Base-by-base conservation (phyloP, 108 stramenopile species). In the Pseudonitzschia delicatissima region DNA sequence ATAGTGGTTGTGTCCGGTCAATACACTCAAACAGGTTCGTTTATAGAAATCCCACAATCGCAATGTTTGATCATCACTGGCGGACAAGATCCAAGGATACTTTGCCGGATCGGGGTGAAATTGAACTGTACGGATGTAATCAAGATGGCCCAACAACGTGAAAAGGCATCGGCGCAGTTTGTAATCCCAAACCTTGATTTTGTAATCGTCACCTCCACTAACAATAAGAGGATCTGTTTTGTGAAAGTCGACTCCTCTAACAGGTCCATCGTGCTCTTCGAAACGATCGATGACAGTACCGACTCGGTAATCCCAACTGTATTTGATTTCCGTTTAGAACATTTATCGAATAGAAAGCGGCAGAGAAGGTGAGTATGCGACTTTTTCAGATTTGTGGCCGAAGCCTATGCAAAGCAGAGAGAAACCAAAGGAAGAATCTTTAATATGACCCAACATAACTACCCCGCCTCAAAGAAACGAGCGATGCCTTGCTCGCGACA, bases 1-100 rank as follows among this genome's bases (percentile, higher is more conserved):
- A 77, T 99, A 99, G 83, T 99, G 99, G 66, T 99, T 99, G 85
- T 99, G 99, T 11, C 99, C 99, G 4, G 99, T 98, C 67, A 99
- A 73, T 7, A 99, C 98, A 50, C 90, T 89, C 69, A 99, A 71
- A 77, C 98, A 98, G 20, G 88, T 90, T 53, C 99, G 93, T 64
- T 86, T 87, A 70, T 97, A 90, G 83, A 98, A 99, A 84, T 99
- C 97, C 99, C 99, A 99, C 57, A 99, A 75, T 37, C 99, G 80
- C 65, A 99, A 80, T 0, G 99, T 99, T 77, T 99, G 99, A 79
- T 95, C 97, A 74, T 97, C 98, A 48, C 80, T 81, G 11, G 96
- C 95, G 29, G 84, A 88, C 45, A 98, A 81, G 63, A 98, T 93
- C 96, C 96, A 98, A 0, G 98, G 96, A 69, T 93, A 97, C 77